phyloP scores from a whole-genome alignment of 2,329 filamentous ascomycete genomes.

The Periconia sp. region DNA sequence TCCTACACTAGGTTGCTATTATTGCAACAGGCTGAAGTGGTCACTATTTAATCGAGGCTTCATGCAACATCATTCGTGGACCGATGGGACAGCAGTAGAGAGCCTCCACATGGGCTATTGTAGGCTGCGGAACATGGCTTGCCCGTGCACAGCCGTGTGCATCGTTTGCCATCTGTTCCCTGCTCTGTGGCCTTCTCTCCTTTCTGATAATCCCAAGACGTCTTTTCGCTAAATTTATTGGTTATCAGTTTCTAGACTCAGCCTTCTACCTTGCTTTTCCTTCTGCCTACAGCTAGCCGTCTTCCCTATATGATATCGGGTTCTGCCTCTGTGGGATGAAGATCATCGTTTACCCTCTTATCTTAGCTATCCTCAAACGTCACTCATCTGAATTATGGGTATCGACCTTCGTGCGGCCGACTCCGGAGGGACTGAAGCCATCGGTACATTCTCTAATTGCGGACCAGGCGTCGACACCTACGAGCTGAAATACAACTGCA shows the following conservation, averaged over 20 bases:
- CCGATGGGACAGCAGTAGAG: no score
- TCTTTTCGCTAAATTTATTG: constrained; percentile 9
- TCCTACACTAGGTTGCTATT: neutral
- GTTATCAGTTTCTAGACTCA: constrained; percentile 10
- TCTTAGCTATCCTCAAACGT: constrained; percentile 4
- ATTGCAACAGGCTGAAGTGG: neutral
- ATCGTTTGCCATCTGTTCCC: constrained; percentile 6
- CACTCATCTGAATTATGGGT: neutral
- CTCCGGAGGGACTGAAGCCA: constrained; percentile 17
- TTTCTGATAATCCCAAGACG: constrained; percentile 2
- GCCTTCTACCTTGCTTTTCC: neutral
- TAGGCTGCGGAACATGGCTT: constrained; percentile 13
- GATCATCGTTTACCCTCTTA: constrained; percentile 5
- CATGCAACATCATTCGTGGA: neutral
- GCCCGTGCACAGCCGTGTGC: neutral
- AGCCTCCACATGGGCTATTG: neutral
- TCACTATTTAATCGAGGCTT: neutral
- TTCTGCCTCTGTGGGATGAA: constrained; percentile 7
- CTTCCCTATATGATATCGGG: constrained; percentile 1
- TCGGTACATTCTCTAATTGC: constrained; percentile 23
- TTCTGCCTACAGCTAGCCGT: constrained; percentile 4
- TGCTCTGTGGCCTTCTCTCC: constrained; percentile 4
- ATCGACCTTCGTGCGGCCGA: constrained; percentile 4
- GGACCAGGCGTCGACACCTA: constrained; percentile 21
- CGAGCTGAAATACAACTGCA: constrained; percentile 26